A percentile compares a stretch with the other conserved stretches of the same genome.
Evolutionary conservation across 1,284 basidiomycete genomes (phyloP).

Genomic region (Leucoagaricus sp.): DNA sequence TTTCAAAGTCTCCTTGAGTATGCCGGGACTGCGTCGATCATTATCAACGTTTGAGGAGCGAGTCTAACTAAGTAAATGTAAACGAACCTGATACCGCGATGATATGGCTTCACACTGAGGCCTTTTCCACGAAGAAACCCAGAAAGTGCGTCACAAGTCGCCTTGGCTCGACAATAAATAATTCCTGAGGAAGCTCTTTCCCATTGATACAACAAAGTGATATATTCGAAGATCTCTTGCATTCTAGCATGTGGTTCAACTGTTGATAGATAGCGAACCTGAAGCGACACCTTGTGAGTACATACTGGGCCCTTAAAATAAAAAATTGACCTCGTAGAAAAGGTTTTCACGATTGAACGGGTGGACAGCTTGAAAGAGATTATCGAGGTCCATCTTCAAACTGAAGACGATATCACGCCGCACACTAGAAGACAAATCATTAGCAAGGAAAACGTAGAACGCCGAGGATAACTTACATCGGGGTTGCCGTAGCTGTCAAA

Average conservation of each 20-base stretch:
- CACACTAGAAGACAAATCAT: slow-evolving; percentile 44
- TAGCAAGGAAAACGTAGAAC: neutral
- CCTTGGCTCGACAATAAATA: slow-evolving; percentile 74
- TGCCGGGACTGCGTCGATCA: slow-evolving; percentile 21
- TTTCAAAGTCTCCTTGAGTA: slow-evolving; percentile 59
- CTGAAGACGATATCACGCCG: slow-evolving; percentile 70
- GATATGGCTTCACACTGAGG: slow-evolving; percentile 74
- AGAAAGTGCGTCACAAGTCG: slow-evolving; percentile 70
- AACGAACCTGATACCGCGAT: slow-evolving; percentile 59
- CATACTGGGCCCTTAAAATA: neutral
- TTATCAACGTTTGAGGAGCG: neutral
- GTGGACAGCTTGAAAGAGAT: slow-evolving; percentile 66
- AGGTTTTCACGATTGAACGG: slow-evolving; percentile 83
- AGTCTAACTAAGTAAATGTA: neutral
- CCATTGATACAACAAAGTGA: slow-evolving; percentile 57
- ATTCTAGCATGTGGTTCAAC: slow-evolving; percentile 52
- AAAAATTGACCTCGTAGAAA: slow-evolving; percentile 67
- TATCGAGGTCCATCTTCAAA: slow-evolving; percentile 58
- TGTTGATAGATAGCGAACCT: slow-evolving; percentile 65
- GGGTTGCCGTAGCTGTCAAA: slow-evolving; percentile 77
- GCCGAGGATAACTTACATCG: slow-evolving; percentile 38
- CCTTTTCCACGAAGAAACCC: slow-evolving; percentile 63
- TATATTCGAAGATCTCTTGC: slow-evolving; percentile 69
- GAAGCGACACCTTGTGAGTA: slow-evolving; percentile 7
- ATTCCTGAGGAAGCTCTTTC: slow-evolving; percentile 72